Evolutionary conservation across 345 rosid genomes (phyloP).

Genomic region (Corchorus capsularis): DNA sequence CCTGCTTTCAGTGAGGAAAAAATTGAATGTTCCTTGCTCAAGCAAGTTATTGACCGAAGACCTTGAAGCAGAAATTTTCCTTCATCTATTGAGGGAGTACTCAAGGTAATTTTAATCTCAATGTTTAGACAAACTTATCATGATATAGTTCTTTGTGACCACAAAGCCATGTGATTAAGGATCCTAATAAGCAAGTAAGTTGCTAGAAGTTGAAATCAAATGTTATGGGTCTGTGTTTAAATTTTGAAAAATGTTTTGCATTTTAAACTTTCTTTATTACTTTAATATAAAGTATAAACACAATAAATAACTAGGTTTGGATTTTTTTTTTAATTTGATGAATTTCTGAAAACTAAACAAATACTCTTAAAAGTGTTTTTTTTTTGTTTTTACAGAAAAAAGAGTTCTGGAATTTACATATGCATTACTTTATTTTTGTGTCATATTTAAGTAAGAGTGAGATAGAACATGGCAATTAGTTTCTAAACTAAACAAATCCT

Average conservation of each 20-base stretch:
- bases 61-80: slow-evolving; percentile 85
- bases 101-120: slow-evolving; percentile 48
- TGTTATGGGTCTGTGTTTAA: slow-evolving; percentile 6
- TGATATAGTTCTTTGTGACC: no score
- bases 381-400: no score
- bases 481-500: neutral
- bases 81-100: slow-evolving; percentile 64
- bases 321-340: no score
- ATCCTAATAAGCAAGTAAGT: neutral
- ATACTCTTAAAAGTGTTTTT: no score
- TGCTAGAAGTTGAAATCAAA: slow-evolving; percentile 6
- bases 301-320: neutral
- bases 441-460: neutral
- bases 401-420: neutral
- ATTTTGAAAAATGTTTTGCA: slow-evolving; percentile 1
- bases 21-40: slow-evolving; percentile 76
- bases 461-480: neutral
- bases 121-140: slow-evolving; percentile 11
- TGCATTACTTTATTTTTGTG: neutral
- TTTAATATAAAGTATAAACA: neutral
- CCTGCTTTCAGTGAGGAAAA: slow-evolving; percentile 73
- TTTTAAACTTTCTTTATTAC: neutral
- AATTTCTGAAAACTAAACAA: no score
- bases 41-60: slow-evolving; percentile 76
- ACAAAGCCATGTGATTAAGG: neutral